Percentiles rank a stretch among this genome's conserved stretches.
Conservation (phyloP, 2,329 filamentous ascomycete genomes). For the Xylariales sp. region DNA sequence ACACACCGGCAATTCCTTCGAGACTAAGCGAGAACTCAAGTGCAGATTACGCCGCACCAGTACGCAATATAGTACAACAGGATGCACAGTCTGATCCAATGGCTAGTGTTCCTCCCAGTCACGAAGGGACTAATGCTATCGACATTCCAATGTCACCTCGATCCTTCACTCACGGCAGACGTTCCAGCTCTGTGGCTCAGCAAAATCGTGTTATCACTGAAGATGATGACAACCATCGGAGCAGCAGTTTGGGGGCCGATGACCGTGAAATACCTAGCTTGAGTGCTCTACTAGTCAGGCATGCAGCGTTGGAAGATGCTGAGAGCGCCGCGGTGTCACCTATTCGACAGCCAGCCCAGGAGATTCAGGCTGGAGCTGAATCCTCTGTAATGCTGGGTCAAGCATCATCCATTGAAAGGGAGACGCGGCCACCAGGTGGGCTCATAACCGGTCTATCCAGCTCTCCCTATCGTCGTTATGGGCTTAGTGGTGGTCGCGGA, state of each 20-base stretch:
- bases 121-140: conserved; percentile 60
- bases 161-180: conserved; percentile 48
- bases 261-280: conserved; percentile 61
- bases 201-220: conserved; percentile 51
- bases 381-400: conserved; percentile 35
- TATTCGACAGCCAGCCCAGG: conserved; percentile 36
- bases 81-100: conserved; percentile 18
- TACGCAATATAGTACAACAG: too few relatives aligned
- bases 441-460: conserved; percentile 34
- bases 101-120: conserved; percentile 29
- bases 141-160: conserved; percentile 71
- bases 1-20: conserved; percentile 90
- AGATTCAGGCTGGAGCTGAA: conserved; percentile 33
- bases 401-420: conserved; percentile 32
- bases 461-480: conserved; percentile 45
- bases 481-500: conserved; percentile 26
- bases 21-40: conserved; percentile 90
- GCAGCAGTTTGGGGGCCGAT: conserved; percentile 63
- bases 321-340: conserved; percentile 25
- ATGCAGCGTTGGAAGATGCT: conserved; percentile 30
- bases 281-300: conserved; percentile 55
- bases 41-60: conserved; percentile 53
- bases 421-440: conserved; percentile 41
- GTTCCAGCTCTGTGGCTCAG: conserved; percentile 67
- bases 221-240: conserved; percentile 59